Evolutionary conservation across 208 protist genomes (phyloP).

Genomic region (Acanthamoeba royreba): DNA sequence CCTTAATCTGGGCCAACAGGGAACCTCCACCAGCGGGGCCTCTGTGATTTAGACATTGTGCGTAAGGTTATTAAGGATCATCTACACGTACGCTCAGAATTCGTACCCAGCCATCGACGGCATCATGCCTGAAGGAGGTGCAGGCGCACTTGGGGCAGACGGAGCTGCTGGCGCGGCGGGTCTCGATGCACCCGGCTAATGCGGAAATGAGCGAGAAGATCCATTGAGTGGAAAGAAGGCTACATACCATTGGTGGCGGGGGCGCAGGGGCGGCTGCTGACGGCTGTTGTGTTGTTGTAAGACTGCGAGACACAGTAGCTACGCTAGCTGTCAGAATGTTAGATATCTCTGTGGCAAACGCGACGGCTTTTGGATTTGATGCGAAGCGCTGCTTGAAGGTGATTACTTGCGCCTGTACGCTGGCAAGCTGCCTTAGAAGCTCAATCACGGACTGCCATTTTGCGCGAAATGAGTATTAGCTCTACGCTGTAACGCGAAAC

Average conservation of each 20-base stretch:
- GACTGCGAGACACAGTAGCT: background rate
- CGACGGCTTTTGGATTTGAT: background rate
- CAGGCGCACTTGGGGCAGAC: background rate
- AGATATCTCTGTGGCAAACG: background rate
- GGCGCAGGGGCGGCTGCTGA: background rate
- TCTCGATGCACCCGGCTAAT: background rate
- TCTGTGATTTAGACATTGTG: background rate
- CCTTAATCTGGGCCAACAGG: slow-evolving; percentile 27
- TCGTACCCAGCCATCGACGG: background rate
- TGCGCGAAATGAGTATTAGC: background rate
- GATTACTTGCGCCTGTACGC: background rate
- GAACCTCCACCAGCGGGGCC: background rate
- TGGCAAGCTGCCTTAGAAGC: background rate
- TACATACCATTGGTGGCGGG: background rate
- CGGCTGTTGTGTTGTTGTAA: background rate
- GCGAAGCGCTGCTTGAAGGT: background rate
- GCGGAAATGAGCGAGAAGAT: background rate
- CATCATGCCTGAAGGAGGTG: background rate
- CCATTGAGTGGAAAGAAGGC: background rate
- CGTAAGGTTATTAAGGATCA: background rate
- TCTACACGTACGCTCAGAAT: background rate
- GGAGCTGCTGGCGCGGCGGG: background rate
- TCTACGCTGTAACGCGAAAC: background rate
- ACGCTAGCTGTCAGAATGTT: background rate
- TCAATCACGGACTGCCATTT: background rate